phyloP scores from a whole-genome alignment of 2,329 filamentous ascomycete genomes.

The Pezicula rhizophila region DNA sequence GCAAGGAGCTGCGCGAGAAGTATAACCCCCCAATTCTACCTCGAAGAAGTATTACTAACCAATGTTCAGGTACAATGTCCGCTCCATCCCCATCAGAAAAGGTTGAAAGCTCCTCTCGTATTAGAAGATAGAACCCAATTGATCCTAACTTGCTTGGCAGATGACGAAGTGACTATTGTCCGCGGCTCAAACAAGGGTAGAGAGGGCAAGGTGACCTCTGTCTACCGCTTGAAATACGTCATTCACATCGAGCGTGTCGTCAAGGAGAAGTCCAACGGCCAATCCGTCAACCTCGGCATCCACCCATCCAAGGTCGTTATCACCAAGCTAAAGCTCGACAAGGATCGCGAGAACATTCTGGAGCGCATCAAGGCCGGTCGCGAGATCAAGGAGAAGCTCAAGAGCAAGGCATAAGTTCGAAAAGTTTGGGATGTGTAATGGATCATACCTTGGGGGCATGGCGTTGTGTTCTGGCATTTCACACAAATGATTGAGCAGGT shows the following conservation, averaged over 20 bases:
- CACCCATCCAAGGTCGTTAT: slow-evolving; percentile 96
- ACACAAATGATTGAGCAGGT: slow-evolving; percentile 9
- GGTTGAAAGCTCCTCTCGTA: no score
- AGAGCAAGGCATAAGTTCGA: slow-evolving; percentile 22
- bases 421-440: slow-evolving; percentile 3
- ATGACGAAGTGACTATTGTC: slow-evolving; percentile 89
- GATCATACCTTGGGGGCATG: slow-evolving; percentile 17
- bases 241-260: slow-evolving; percentile 95
- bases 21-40: slow-evolving; percentile 69
- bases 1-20: slow-evolving; percentile 97
- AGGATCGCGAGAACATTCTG: slow-evolving; percentile 85
- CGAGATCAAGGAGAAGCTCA: slow-evolving; percentile 63
- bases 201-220: slow-evolving; percentile 95
- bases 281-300: slow-evolving; percentile 90
- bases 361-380: slow-evolving; percentile 78
- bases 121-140: no score
- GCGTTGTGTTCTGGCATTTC: slow-evolving; percentile 16
- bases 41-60: slow-evolving; percentile 33
- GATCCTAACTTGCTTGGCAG: slow-evolving; percentile 26
- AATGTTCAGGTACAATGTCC: slow-evolving; percentile 54
- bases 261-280: slow-evolving; percentile 96
- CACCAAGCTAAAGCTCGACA: slow-evolving; percentile 98
- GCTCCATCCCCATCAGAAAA: slow-evolving; percentile 94
- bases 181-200: slow-evolving; percentile 94
- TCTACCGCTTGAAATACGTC: slow-evolving; percentile 97